Conservation (phyloP, 495 filamentous ascomycete species). For the Extremus antarcticus region DNA sequence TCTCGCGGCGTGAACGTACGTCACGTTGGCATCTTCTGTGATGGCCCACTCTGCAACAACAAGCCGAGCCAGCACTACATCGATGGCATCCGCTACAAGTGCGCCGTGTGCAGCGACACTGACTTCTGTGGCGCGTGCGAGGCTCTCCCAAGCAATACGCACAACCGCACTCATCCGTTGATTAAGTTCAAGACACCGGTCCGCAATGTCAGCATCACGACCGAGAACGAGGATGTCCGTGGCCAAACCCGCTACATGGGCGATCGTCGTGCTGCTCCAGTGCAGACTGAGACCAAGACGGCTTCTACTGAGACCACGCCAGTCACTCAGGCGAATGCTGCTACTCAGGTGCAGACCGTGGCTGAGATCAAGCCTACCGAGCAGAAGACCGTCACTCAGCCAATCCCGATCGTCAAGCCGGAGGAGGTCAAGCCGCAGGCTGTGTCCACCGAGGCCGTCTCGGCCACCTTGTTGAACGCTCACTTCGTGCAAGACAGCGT, state of each 20-base stretch:
- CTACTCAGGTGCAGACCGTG: constrained; percentile 59
- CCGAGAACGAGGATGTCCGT: constrained; percentile 60
- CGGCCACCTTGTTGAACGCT: constrained; percentile 45
- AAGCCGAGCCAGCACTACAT: constrained; percentile 56
- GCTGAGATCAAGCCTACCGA: constrained; percentile 57
- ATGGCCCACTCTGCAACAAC: constrained; percentile 77
- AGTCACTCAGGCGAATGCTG: constrained; percentile 40
- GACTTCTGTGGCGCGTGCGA: constrained; percentile 96
- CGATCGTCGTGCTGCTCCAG: constrained; percentile 39
- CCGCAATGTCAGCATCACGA: constrained; percentile 78
- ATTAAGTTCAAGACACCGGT: constrained; percentile 96
- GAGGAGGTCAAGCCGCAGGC: constrained; percentile 3
- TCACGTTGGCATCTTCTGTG: constrained; percentile 86
- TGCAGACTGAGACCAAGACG: constrained; percentile 30
- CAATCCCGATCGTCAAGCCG: constrained; percentile 9
- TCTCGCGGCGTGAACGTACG: constrained; percentile 29
- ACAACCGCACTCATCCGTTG: constrained; percentile 90
- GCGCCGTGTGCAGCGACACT: constrained; percentile 88
- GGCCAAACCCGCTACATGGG: constrained; percentile 57
- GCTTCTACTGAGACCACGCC: constrained; percentile 40
- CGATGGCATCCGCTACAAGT: constrained; percentile 84
- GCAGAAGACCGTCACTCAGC: constrained; percentile 22
- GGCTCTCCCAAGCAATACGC: constrained; percentile 66
- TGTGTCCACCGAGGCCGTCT: neutral
- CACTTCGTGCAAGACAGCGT: constrained; percentile 70